Evolutionary conservation across 2,329 filamentous ascomycete species (phyloP).

Genomic region (Clathrospora elynae): DNA sequence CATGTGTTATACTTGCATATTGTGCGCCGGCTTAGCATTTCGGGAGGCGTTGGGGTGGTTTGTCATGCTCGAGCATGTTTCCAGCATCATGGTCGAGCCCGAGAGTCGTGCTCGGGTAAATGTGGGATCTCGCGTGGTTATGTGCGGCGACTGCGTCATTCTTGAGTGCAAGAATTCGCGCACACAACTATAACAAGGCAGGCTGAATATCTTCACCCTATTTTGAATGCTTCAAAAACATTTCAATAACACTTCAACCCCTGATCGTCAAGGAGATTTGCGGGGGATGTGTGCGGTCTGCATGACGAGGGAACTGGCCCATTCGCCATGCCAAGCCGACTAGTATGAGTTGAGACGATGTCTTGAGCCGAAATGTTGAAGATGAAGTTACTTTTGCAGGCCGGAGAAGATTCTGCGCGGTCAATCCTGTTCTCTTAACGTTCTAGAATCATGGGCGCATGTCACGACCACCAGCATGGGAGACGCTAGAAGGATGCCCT

Average conservation of each 20-base stretch:
- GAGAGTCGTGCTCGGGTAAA: slow-evolving; percentile 11
- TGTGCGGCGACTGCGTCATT: slow-evolving; percentile 5
- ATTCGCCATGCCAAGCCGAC: not conserved
- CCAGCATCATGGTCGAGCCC: not conserved
- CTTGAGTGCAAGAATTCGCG: too few species aligned
- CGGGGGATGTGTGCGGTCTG: slow-evolving; percentile 13
- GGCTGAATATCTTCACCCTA: too few species aligned
- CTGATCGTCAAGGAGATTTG: not conserved
- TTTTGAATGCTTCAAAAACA: not conserved
- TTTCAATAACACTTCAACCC: not conserved
- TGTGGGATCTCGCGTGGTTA: slow-evolving; percentile 6
- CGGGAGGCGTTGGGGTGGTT: slow-evolving; percentile 21
- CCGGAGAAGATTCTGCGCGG: not conserved
- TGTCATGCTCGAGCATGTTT: not conserved
- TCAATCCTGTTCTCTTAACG: slow-evolving; percentile 5
- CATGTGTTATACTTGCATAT: slow-evolving; percentile 24
- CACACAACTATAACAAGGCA: too few species aligned
- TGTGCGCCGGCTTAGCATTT: slow-evolving; percentile 32
- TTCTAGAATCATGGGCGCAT: slow-evolving; percentile 7
- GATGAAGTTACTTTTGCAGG: not conserved
- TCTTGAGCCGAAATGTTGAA: not conserved
- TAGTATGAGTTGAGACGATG: not conserved
- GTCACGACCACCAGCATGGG: slow-evolving; percentile 15
- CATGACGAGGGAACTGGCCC: slow-evolving; percentile 2
- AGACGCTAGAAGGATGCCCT: slow-evolving; percentile 16